These are phyloP conservation scores for Eucalyptus erythrocorys DNA, from an alignment of 345 rosid species.

Conservation along the genomic window DNA sequence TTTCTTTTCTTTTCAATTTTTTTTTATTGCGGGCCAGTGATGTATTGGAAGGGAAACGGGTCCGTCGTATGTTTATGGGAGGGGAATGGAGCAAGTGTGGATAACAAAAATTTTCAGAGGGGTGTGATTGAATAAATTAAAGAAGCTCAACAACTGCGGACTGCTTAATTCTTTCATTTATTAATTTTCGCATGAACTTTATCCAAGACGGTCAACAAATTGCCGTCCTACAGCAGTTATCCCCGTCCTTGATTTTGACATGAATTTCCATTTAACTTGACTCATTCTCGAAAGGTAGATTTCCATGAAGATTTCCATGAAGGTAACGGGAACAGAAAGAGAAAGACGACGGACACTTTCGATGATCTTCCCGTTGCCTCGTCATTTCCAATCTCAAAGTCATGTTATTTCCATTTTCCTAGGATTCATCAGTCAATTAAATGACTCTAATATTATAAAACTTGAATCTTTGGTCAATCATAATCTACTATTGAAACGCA, in stretches of 20 bases:
- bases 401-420: neutral
- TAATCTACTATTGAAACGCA: neutral
- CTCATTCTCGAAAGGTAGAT: neutral
- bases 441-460: neutral
- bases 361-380: neutral
- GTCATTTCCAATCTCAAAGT: neutral
- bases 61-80: neutral
- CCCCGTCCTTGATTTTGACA: neutral
- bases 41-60: no score
- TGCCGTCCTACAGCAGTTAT: neutral
- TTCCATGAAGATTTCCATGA: neutral
- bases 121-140: neutral
- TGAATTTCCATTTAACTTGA: neutral
- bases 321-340: neutral
- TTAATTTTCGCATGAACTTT: no score
- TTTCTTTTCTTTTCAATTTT: no score
- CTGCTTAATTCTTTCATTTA: no score
- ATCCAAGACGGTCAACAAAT: neutral
- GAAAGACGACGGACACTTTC: fast-evolving
- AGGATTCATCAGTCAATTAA: neutral
- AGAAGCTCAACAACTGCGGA: neutral
- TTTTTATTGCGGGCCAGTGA: no score
- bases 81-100: neutral
- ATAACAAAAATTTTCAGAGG: no score
- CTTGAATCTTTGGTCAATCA: neutral